Percentiles rank a stretch among this genome's conserved stretches.
These are phyloP conservation scores for Boletus speciosus DNA, from an alignment of 768 basidiomycete genomes.

Conservation along the genomic window DNA sequence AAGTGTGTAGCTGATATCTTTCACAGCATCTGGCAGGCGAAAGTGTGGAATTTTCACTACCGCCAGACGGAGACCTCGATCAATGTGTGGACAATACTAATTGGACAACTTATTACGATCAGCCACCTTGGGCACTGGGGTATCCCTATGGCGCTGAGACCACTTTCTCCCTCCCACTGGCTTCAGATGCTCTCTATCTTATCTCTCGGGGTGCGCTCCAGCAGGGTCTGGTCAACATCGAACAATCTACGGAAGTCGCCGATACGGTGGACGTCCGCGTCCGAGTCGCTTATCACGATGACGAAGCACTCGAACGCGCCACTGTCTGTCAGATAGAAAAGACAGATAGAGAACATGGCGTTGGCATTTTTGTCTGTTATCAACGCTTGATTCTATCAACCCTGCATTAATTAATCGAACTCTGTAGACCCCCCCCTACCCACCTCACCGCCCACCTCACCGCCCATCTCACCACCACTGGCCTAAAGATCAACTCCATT, in stretches of 20 bases:
- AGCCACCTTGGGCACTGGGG: conserved; percentile 20
- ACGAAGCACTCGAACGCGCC: conserved; percentile 19
- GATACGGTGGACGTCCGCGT: conserved; percentile 30
- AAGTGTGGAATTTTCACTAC: background rate
- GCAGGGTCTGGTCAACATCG: conserved; percentile 26
- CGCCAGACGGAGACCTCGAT: background rate
- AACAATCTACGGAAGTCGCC: conserved; percentile 26
- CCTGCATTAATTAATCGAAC: background rate
- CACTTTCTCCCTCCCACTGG: conserved; percentile 28
- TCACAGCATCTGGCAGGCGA: conserved; percentile 6
- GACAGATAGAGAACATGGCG: conserved; percentile 22
- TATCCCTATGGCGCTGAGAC: conserved; percentile 26
- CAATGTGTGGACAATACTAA: conserved; percentile 18
- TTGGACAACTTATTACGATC: conserved; percentile 25
- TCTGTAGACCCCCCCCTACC: conserved; percentile 32
- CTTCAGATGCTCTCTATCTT: conserved; percentile 30
- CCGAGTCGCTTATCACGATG: conserved; percentile 21
- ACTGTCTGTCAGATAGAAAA: conserved; percentile 31
- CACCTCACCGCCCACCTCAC: conserved; percentile 2
- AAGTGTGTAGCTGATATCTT: background rate
- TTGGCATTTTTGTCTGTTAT: conserved; percentile 34
- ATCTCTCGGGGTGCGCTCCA: conserved; percentile 29
- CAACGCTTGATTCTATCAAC: background rate
- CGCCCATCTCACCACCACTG: background rate
- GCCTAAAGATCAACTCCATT: conserved; percentile 22